Evolutionary conservation across 1,139 yeast genomes (phyloP).

Genomic region (Suhomyces taliae): DNA sequence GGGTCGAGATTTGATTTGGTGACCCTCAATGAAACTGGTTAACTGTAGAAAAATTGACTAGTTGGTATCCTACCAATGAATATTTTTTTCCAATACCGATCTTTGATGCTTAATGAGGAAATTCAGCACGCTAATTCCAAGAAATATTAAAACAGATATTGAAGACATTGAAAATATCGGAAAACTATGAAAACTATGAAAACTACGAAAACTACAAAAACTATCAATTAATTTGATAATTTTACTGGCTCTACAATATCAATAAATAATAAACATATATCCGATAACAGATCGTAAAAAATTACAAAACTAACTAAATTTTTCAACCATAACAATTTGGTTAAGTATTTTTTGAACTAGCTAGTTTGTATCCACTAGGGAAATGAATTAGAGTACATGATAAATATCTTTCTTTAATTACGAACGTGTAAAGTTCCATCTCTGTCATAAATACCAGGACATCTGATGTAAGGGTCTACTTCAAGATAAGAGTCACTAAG

Average conservation of each 20-base stretch:
- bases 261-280: not conserved
- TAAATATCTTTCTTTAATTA: not conserved
- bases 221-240: too few species aligned
- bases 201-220: too few species aligned
- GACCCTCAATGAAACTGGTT: not conserved
- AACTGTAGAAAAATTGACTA: too few species aligned
- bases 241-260: not conserved
- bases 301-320: not conserved
- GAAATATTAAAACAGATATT: too few species aligned
- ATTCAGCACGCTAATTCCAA: too few species aligned
- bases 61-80: too few species aligned
- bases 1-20: not conserved
- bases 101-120: too few species aligned
- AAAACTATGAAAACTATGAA: too few species aligned
- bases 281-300: not conserved
- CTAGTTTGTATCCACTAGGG: not conserved
- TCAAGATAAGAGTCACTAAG: conserved; percentile 36
- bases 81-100: too few species aligned
- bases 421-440: conserved; percentile 20
- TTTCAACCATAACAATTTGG: not conserved
- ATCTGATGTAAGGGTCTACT: conserved; percentile 44
- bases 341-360: not conserved
- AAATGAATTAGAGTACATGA: not conserved
- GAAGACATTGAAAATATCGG: too few species aligned
- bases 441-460: conserved; percentile 42